These are phyloP conservation scores for Suaeda aralocaspica DNA, from an alignment of 148 eudicot species.

Conservation along the genomic window DNA sequence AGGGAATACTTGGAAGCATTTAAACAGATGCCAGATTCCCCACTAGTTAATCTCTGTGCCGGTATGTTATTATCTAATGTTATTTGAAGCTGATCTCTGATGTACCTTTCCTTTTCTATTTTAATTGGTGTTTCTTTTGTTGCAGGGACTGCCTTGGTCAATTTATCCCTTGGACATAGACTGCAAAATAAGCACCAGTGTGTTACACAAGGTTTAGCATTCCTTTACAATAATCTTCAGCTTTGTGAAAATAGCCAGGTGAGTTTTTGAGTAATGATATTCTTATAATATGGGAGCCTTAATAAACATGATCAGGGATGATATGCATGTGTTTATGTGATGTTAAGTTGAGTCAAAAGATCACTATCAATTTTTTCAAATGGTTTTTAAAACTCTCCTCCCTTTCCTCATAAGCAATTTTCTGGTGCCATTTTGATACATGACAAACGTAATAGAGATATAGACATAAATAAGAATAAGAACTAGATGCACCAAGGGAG, in stretches of 20 bases:
- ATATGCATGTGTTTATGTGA: not conserved
- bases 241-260: slow-evolving; percentile 72
- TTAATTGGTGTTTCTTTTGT: not conserved
- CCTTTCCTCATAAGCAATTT: not conserved
- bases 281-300: not conserved
- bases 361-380: not conserved
- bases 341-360: not conserved
- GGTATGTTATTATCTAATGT: slow-evolving; percentile 35
- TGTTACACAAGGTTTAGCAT: slow-evolving; percentile 79
- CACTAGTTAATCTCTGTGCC: slow-evolving; percentile 75
- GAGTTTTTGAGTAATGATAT: not conserved
- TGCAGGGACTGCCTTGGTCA: slow-evolving; percentile 69
- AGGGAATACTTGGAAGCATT: slow-evolving; percentile 81
- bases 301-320: not conserved
- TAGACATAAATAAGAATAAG: not conserved
- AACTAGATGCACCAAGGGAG: too few relatives aligned
- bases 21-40: slow-evolving; percentile 70
- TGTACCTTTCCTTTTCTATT: not conserved
- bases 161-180: slow-evolving; percentile 73
- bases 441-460: not conserved
- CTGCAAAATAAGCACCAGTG: slow-evolving; percentile 93
- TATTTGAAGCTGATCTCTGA: not conserved
- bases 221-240: slow-evolving; percentile 64
- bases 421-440: not conserved
- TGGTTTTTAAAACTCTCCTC: not conserved